Base-by-base conservation (phyloP, 257 asterid genomes). In the Salvia miltiorrhiza region DNA sequence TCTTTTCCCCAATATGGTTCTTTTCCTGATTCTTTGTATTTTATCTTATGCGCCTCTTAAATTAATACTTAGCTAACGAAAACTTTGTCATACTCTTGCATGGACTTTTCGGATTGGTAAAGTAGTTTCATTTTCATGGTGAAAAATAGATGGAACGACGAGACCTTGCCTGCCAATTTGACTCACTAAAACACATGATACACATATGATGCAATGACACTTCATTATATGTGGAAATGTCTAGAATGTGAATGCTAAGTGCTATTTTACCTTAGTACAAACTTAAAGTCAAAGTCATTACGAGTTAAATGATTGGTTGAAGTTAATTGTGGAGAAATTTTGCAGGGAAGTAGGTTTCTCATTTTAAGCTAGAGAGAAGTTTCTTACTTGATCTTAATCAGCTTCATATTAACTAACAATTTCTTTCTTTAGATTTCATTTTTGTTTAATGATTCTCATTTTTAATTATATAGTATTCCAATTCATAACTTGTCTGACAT, bases 401-500 rank as follows among this genome's bases (percentile, higher is more conserved):
- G 24, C 47, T 24, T 72, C 53, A 32, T 13, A 19, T 21, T 45
- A 52, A 37, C 26, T 20, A 28, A 49, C 61, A 23, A 30, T 21
- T 58, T 54, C 1, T 45, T 7, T 40, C 52, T 35, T 65, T 65
- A 35, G 49, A 72, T 54, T 33, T 63, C 56, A 63, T 52, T 14
- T 19, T 63, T 35, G 35, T 67, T 64, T 55, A 5, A 26, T 68
- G 64, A 70, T 32, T 69, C 26, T 61, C 37, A 6, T 35, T 50
- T 20, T 55, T 47, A 17, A 11, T 12, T 52, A 4, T 70, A 28
- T 64, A 7, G 43, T 48, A 50, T 14, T 55, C 45, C 60, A 64
- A 20, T 44, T 71, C 59, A 23, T 69, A 69, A 4, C 48, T 55
- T 68, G 7, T 48, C 73, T 57, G 67, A 60, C 47, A 39, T 62